Conservation (phyloP, 2,329 filamentous ascomycete genomes). For the Calonectria multiphialidica region DNA sequence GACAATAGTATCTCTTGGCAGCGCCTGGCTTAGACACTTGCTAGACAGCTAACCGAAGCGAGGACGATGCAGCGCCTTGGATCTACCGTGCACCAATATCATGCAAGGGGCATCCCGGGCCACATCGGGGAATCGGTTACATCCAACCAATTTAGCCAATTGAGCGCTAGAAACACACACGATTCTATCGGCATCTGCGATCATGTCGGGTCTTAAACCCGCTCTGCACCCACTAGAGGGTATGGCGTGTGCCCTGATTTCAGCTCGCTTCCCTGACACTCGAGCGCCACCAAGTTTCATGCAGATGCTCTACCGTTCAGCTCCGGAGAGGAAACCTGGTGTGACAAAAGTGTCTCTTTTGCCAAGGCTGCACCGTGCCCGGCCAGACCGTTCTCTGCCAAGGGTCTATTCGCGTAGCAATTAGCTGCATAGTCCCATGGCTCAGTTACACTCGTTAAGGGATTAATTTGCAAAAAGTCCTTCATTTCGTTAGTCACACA, state of each 20-base stretch:
- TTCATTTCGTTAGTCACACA: too few species aligned
- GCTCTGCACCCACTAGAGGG: neutral
- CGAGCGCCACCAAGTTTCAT: neutral
- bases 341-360: neutral
- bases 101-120: neutral
- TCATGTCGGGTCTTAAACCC: neutral
- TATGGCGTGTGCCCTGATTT: neutral
- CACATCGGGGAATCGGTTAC: neutral
- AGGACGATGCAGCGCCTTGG: neutral
- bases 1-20: constrained; percentile 1
- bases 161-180: neutral
- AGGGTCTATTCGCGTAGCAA: too few species aligned
- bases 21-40: neutral
- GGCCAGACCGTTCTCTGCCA: too few species aligned
- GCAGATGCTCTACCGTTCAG: neutral
- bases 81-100: neutral
- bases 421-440: too few species aligned
- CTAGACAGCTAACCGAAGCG: neutral
- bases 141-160: neutral
- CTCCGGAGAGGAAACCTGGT: neutral
- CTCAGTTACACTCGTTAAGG: too few species aligned
- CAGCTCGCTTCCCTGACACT: neutral
- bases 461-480: too few species aligned
- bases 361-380: too few species aligned
- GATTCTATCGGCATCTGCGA: neutral